Evolutionary conservation across 371 early-diverging fungal genomes (phyloP).

Genomic region (Mucor mucedo): DNA sequence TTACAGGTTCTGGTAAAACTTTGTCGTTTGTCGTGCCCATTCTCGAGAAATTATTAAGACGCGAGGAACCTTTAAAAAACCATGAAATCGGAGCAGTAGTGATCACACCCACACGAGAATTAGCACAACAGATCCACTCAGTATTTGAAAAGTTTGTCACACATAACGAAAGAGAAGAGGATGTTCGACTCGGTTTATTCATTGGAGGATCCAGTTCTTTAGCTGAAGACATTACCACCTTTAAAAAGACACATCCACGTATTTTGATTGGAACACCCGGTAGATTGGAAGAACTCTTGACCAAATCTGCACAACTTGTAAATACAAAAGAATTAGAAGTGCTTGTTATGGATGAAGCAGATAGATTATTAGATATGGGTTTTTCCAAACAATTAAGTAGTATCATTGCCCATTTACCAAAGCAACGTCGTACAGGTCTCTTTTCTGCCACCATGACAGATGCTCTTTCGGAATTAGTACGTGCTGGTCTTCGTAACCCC

Average conservation of each 20-base stretch:
- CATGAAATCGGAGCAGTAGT: slow-evolving; percentile 90
- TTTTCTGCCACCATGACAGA: slow-evolving; percentile 99
- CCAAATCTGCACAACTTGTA: slow-evolving; percentile 56
- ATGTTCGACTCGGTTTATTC: slow-evolving; percentile 60
- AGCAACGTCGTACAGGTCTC: slow-evolving; percentile 95
- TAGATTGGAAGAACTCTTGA: slow-evolving; percentile 87
- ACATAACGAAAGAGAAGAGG: slow-evolving; percentile 47
- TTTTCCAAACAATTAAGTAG: slow-evolving; percentile 81
- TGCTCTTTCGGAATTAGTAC: slow-evolving; percentile 81
- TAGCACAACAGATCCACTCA: slow-evolving; percentile 90
- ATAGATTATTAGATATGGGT: slow-evolving; percentile 94
- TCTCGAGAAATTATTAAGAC: slow-evolving; percentile 79
- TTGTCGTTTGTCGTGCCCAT: slow-evolving; percentile 97
- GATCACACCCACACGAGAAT: slow-evolving; percentile 96
- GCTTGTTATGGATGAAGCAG: slow-evolving; percentile 94
- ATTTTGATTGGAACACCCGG: slow-evolving; percentile 98
- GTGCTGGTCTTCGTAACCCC: slow-evolving; percentile 92
- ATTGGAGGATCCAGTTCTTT: slow-evolving; percentile 76
- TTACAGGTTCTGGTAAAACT: slow-evolving; percentile 99
- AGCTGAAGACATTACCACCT: slow-evolving; percentile 66
- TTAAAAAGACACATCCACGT: slow-evolving; percentile 69
- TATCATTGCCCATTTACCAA: slow-evolving; percentile 85
- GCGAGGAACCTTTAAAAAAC: slow-evolving; percentile 63
- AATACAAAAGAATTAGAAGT: slow-evolving; percentile 87
- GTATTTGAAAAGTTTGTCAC: slow-evolving; percentile 70